A percentile compares a stretch with the other conserved stretches of the same genome.
phyloP scores from a whole-genome alignment of 768 basidiomycete species.

The Rhizopogon vulgaris region DNA sequence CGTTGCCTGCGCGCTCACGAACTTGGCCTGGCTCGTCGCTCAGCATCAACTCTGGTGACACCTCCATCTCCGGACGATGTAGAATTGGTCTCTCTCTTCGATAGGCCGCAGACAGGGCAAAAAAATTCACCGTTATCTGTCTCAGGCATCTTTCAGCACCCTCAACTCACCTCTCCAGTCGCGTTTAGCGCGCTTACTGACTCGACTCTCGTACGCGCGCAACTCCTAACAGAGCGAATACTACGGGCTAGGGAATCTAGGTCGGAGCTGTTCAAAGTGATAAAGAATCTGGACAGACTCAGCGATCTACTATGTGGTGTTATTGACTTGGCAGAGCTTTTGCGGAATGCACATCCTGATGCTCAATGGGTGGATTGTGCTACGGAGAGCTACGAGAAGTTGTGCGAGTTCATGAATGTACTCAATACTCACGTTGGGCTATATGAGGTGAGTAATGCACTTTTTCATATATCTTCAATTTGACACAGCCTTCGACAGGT shows the following conservation, averaged over 20 bases:
- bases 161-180: slow-evolving; percentile 59
- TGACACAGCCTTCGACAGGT: slow-evolving; percentile 38
- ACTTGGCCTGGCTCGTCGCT: slow-evolving; percentile 14
- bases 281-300: slow-evolving; percentile 94
- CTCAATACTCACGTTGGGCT: slow-evolving; percentile 91
- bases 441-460: slow-evolving; percentile 61
- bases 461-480: not conserved
- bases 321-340: slow-evolving; percentile 91
- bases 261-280: slow-evolving; percentile 73
- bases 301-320: slow-evolving; percentile 95
- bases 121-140: slow-evolving; percentile 38
- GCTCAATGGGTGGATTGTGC: slow-evolving; percentile 75
- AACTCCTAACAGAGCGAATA: slow-evolving; percentile 80
- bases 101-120: slow-evolving; percentile 43
- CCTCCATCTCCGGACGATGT: slow-evolving; percentile 63
- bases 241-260: slow-evolving; percentile 65
- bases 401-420: slow-evolving; percentile 97
- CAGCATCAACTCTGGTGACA: slow-evolving; percentile 35
- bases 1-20: slow-evolving; percentile 34
- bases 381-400: slow-evolving; percentile 80
- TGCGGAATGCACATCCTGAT: slow-evolving; percentile 92
- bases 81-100: slow-evolving; percentile 64
- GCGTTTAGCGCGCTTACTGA: slow-evolving; percentile 69
- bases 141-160: slow-evolving; percentile 85
- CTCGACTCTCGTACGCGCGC: slow-evolving; percentile 75